phyloP scores from a whole-genome alignment of 345 rosid species.

The Streptanthus diversifolius region DNA sequence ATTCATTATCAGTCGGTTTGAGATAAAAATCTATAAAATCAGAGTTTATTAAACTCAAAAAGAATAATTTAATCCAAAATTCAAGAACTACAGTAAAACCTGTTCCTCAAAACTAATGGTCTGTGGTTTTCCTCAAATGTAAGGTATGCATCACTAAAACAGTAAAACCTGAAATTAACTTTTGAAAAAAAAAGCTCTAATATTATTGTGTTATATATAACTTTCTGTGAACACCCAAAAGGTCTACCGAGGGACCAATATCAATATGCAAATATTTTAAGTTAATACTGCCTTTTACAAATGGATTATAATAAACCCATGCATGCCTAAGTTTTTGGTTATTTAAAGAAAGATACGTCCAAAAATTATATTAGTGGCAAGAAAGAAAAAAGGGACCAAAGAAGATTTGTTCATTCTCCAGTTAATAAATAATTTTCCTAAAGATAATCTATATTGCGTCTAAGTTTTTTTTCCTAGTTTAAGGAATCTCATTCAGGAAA shows the following conservation, averaged over 20 bases:
- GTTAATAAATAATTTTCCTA: background rate
- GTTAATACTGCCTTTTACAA: background rate
- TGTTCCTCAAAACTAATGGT: background rate
- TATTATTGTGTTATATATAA: background rate
- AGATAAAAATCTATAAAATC: background rate
- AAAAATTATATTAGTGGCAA: background rate
- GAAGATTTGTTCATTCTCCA: background rate
- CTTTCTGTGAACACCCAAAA: conserved; percentile 11
- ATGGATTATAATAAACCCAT: conserved; percentile 19
- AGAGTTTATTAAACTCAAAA: background rate
- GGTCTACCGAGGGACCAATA: conserved; percentile 7
- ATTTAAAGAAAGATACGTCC: conserved; percentile 13
- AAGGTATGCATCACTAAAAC: conserved; percentile 3
- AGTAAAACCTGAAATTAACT: background rate
- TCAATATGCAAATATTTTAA: conserved; percentile 6
- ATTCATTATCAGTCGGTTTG: background rate
- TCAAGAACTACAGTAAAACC: background rate
- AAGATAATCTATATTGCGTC: background rate
- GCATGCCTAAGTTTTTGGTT: conserved; percentile 24
- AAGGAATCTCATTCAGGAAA: background rate
- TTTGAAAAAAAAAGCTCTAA: background rate
- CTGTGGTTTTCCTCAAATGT: conserved; percentile 3
- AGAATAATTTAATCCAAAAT: background rate
- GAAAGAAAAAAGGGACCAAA: background rate
- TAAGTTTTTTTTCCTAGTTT: background rate